These are phyloP conservation scores for Casuarina equisetifolia DNA, from an alignment of 306 rosid species.

Conservation along the genomic window DNA sequence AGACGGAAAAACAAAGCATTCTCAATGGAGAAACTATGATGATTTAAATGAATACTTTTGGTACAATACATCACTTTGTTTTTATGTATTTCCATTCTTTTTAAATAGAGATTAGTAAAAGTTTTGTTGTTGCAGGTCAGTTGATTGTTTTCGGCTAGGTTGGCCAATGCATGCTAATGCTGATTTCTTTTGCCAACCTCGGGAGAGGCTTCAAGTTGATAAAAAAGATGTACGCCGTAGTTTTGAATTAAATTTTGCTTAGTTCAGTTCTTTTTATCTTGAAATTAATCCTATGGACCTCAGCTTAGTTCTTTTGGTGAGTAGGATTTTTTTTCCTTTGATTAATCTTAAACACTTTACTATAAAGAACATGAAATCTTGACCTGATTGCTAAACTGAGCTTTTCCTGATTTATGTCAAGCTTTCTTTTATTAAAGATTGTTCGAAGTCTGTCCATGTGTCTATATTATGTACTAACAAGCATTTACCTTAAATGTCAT, in stretches of 20 bases:
- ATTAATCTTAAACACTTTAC: background rate
- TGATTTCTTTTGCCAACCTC: conserved; percentile 59
- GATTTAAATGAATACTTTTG: conserved; percentile 93
- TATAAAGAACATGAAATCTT: background rate
- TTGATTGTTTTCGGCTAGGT: conserved; percentile 75
- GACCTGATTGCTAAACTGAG: background rate
- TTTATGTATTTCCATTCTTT: conserved; percentile 8
- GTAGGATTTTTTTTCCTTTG: background rate
- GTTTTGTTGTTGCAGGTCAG: conserved; percentile 61
- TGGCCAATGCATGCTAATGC: conserved; percentile 94
- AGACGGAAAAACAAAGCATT: conserved; percentile 79
- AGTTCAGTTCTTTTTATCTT: conserved; percentile 4
- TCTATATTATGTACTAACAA: background rate
- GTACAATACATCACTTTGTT: conserved; percentile 40
- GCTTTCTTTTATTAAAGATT: background rate
- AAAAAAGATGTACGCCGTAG: conserved; percentile 61
- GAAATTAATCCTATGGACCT: background rate
- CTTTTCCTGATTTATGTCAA: background rate
- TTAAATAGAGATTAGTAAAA: conserved; percentile 19
- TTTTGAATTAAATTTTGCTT: conserved; percentile 13
- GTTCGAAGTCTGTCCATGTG: background rate
- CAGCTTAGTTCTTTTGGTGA: background rate
- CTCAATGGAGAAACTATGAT: conserved; percentile 97
- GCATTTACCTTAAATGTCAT: background rate
- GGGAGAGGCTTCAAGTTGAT: conserved; percentile 19